These are phyloP conservation scores for Ascochyta clinopodiicola DNA, from an alignment of 2,329 filamentous ascomycete species.

Conservation along the genomic window DNA sequence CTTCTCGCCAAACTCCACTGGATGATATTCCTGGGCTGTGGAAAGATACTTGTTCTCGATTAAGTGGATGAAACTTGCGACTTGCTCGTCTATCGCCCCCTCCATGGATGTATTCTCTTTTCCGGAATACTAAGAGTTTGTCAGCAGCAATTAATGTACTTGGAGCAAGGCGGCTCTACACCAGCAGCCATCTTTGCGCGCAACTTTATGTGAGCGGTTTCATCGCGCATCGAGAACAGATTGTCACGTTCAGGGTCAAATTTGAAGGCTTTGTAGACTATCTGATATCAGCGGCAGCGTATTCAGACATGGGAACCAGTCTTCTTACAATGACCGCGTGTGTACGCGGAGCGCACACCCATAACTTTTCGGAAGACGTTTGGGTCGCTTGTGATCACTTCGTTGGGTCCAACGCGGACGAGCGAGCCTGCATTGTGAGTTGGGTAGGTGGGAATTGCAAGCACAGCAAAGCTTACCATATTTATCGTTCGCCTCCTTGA, in stretches of 20 bases:
- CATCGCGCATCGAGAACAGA: slow-evolving; percentile 58
- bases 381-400: slow-evolving; percentile 56
- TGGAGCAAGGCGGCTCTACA: slow-evolving; percentile 5
- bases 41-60: slow-evolving; percentile 55
- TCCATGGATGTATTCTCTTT: slow-evolving; percentile 61
- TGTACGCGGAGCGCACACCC: slow-evolving; percentile 48
- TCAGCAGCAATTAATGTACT: slow-evolving; percentile 41
- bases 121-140: slow-evolving; percentile 37
- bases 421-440: neutral
- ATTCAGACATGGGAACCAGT: slow-evolving; percentile 8
- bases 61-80: slow-evolving; percentile 54
- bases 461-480: no score
- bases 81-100: slow-evolving; percentile 53
- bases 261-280: slow-evolving; percentile 48
- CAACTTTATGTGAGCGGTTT: slow-evolving; percentile 50
- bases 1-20: slow-evolving; percentile 54
- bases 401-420: slow-evolving; percentile 52
- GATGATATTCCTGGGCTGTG: slow-evolving; percentile 34
- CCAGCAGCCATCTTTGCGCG: slow-evolving; percentile 57
- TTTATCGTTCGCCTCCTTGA: no score
- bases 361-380: slow-evolving; percentile 56
- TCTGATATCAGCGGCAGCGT: neutral
- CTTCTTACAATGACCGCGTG: slow-evolving; percentile 31
- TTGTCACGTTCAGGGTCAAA: slow-evolving; percentile 60
- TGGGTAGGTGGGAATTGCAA: no score